Conservation (phyloP, 2,329 filamentous ascomycete genomes). For the Dactylellina sp. region DNA sequence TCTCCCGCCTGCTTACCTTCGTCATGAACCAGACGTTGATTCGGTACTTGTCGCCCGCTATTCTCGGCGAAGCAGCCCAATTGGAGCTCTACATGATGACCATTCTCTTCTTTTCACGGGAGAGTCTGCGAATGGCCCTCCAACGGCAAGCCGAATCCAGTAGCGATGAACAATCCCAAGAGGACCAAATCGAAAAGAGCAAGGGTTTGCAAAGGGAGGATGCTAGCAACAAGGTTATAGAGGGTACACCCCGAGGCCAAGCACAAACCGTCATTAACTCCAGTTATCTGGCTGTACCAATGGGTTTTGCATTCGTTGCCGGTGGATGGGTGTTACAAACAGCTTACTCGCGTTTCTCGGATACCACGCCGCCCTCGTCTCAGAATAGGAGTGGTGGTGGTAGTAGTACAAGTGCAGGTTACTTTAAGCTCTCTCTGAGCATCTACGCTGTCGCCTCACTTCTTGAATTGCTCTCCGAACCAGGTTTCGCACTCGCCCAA, state of each 20-base stretch:
- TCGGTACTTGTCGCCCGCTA: constrained; percentile 84
- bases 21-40: constrained; percentile 90
- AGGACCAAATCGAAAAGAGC: constrained; percentile 27
- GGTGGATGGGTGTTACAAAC: constrained; percentile 71
- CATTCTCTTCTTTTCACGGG: constrained; percentile 92
- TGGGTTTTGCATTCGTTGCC: constrained; percentile 75
- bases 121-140: constrained; percentile 89
- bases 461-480: constrained; percentile 85
- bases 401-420: constrained; percentile 63
- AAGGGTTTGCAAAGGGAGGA: constrained; percentile 24
- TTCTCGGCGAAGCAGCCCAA: constrained; percentile 87
- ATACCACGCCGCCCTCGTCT: not conserved
- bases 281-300: constrained; percentile 79
- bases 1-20: constrained; percentile 89
- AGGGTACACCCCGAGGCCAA: constrained; percentile 61
- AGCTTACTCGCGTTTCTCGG: constrained; percentile 28
- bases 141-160: constrained; percentile 75
- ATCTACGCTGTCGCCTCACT: constrained; percentile 71
- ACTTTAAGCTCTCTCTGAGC: constrained; percentile 66
- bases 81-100: constrained; percentile 93
- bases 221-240: constrained; percentile 58
- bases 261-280: constrained; percentile 79
- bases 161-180: constrained; percentile 51
- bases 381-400: too few species aligned
- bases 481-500: constrained; percentile 88